Base-by-base conservation (phyloP, 352 stramenopile genomes). In the Phytopythium vexans region DNA sequence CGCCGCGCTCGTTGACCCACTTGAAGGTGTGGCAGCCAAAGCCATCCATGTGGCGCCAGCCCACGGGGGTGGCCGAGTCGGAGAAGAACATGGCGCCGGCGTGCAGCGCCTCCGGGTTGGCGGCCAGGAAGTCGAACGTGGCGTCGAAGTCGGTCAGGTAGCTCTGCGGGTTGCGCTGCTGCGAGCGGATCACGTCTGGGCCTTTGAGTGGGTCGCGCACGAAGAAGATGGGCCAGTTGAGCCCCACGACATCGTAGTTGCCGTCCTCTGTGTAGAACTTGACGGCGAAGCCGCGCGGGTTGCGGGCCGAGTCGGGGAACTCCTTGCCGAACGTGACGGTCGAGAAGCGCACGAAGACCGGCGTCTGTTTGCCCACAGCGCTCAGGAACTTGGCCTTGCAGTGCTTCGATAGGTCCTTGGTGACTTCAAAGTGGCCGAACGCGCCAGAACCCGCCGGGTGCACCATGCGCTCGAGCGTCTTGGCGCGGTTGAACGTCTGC, bases 191-290 rank as follows among this genome's bases (percentile, higher is more conserved):
- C 47, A 96, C 93, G 53, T 71, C 85, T 10, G 89, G 89, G 57
- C 95, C 95, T n/a, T 94, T 68, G 42, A 94, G 90, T n/a, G 86
- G 83, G 63, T 97, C 88, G 8, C 88, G 76, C 45, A 96, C 83
- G 70, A 96, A 96, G 61, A 97, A 97, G 34, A 96, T 85, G 2
- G 89, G 89, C 34, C 85, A 95, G 62, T 96, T 96, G 71, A 94
- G 96, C 33, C 77, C 66, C 31, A 97, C 87, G 6, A 97, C 60
- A 59, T 97, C 88, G 80, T 74, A 97, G 54, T 97, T 96, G 33
- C 89, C 89, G 51, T 97, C 88, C 54, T 95, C 77, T 10, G 86
- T 95, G 71, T 96, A 96, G 58, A 97, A 96, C 57, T 97, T 97
- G 14, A 97, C 41, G 3, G 89, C 77, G 57, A 96, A 97, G 1